phyloP scores from a whole-genome alignment of 805 yeast species.

The Scheffersomyces amazonensis region DNA sequence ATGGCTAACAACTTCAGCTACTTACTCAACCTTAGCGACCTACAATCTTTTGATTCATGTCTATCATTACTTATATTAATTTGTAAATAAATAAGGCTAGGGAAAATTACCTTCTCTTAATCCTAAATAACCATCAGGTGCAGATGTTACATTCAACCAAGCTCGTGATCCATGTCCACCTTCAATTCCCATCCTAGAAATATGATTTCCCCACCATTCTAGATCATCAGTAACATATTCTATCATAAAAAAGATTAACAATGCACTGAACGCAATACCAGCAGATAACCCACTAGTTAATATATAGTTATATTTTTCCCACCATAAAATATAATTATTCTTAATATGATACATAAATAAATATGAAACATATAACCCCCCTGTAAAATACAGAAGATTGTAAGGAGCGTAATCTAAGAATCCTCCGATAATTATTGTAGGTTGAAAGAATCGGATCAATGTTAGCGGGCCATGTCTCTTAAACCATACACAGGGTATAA shows the following conservation, averaged over 20 bases:
- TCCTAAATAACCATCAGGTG: constrained; percentile 32
- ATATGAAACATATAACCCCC: constrained; percentile 58
- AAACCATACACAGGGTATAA: constrained; percentile 34
- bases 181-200: constrained; percentile 33
- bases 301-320: constrained; percentile 72
- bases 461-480: constrained; percentile 32
- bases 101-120: constrained; percentile 27
- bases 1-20: too few relatives aligned
- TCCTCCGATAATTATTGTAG: constrained; percentile 53
- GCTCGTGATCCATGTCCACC: constrained; percentile 17
- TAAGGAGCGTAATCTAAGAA: constrained; percentile 50
- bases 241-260: constrained; percentile 55
- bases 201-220: constrained; percentile 65
- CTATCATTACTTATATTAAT: too few relatives aligned
- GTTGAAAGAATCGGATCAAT: constrained; percentile 44
- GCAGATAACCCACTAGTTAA: constrained; percentile 56
- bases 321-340: constrained; percentile 51
- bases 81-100: constrained; percentile 8
- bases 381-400: constrained; percentile 51
- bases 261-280: constrained; percentile 62
- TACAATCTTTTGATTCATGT: too few relatives aligned
- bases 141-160: constrained; percentile 29
- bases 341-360: constrained; percentile 55
- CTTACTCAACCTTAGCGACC: too few relatives aligned
- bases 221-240: constrained; percentile 42